Base-by-base conservation (phyloP, 2,329 filamentous ascomycete species). In the Ceratocystis alfenasii region DNA sequence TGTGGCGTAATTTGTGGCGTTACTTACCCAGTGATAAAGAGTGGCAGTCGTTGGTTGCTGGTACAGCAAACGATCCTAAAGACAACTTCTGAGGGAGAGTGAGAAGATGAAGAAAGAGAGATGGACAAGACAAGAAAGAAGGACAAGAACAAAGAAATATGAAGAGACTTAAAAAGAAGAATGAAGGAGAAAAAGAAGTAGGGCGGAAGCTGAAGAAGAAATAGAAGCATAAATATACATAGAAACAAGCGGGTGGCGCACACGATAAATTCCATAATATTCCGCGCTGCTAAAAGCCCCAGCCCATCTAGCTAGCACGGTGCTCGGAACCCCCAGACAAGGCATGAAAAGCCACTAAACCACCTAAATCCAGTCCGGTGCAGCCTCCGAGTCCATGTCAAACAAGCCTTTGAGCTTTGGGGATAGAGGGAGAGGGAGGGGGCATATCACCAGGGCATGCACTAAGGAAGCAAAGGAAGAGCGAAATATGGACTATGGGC, bases 301-400 rank as follows among this genome's bases (percentile, higher is more conserved):
- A 50, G 48, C n/a, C 48, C n/a, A 48, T 17, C 45, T n/a, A 2
- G 15, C 20, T 20, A 22, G 48, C 20, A 10, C 15, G 48, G 25
- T 25, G 48, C 48, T 10, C 25, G 10, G 22, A 30, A 30, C 28
- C 10, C 17, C 8, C 20, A 36, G 28, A 17, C 55, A 30, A 59
- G 55, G 55, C 25, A 59, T 28, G 55, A 36, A 59, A 59, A 59
- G 55, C 55, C 55, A 59, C 55, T 59, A 59, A 30, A 59, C 55
- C 55, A 59, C 55, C 55, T 59, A 36, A 59, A 59, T 33, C 55
- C 25, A 59, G 55, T 20, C 55, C 55, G 33, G 55, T 59, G 12
- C 55, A 59, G 10, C 12, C 36, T 22, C 25, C 50, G 50, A 59
- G 28, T 22, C 55, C 28, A 59, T 36, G 55, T 59, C 55, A 7